These are phyloP conservation scores for Cucurbita ficifolia DNA, from an alignment of 306 rosid genomes.

Conservation along the genomic window DNA sequence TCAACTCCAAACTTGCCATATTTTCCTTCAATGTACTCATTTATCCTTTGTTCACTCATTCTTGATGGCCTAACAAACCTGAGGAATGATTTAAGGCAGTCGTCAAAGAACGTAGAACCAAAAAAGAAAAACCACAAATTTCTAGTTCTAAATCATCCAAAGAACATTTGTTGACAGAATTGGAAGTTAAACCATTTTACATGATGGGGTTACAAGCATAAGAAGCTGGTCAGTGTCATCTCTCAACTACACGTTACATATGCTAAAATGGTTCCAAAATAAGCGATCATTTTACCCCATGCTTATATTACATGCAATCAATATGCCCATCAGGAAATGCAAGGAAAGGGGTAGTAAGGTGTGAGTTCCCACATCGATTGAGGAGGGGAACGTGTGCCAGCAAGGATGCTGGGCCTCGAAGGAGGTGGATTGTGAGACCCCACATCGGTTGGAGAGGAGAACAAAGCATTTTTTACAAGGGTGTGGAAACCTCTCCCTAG, in stretches of 20 bases:
- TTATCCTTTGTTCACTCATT: constrained; percentile 56
- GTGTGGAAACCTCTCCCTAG: too few relatives aligned
- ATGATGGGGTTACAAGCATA: background rate
- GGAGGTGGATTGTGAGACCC: too few relatives aligned
- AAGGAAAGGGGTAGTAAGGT: background rate
- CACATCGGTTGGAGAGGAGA: too few relatives aligned
- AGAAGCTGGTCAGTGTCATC: background rate
- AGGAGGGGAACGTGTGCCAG: too few relatives aligned
- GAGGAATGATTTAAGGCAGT: constrained; percentile 16
- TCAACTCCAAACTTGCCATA: constrained; percentile 89
- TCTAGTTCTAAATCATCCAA: background rate
- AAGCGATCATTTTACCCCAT: background rate
- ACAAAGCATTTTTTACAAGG: too few relatives aligned
- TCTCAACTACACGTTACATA: background rate
- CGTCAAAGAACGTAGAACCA: background rate
- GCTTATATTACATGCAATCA: background rate
- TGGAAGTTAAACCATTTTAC: background rate
- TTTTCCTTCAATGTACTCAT: constrained; percentile 76
- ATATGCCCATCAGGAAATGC: background rate
- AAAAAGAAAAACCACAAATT: background rate
- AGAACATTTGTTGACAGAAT: background rate
- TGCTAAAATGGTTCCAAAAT: background rate
- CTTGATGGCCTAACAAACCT: constrained; percentile 83
- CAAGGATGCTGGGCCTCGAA: too few relatives aligned
- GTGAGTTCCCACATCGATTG: too few relatives aligned